Evolutionary conservation across 305 asterid species (phyloP).

Genomic region (Solanum chacoense): DNA sequence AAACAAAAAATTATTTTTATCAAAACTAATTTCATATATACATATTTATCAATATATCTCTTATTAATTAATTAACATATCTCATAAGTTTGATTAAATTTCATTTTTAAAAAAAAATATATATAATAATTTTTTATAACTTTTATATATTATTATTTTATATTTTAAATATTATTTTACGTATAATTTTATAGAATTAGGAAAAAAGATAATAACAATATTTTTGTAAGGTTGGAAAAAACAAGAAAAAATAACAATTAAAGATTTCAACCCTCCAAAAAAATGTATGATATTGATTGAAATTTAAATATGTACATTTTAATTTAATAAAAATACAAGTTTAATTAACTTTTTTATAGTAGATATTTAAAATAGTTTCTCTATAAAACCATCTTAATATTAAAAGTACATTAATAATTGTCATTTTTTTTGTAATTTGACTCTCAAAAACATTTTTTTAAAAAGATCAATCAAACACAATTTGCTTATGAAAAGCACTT

Average conservation of each 20-base stretch:
- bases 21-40: background rate
- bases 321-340: no score
- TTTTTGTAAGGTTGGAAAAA: background rate
- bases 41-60: background rate
- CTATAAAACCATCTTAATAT: background rate
- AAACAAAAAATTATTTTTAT: no score
- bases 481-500: no score
- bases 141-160: no score
- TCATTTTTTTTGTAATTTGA: no score
- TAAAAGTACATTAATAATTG: no score
- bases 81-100: no score
- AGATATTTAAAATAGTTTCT: background rate
- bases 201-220: background rate
- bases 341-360: no score
- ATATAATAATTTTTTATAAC: no score
- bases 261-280: background rate
- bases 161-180: no score
- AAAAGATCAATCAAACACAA: background rate
- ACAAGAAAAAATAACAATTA: no score
- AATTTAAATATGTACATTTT: background rate
- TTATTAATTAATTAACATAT: background rate
- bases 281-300: background rate
- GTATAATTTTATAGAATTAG: background rate
- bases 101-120: no score
- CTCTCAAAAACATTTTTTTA: rapidly evolving